A percentile compares a stretch with the other conserved stretches of the same genome.
phyloP scores from a whole-genome alignment of 2,329 filamentous ascomycete genomes.

The Amylocarpus encephaloides region DNA sequence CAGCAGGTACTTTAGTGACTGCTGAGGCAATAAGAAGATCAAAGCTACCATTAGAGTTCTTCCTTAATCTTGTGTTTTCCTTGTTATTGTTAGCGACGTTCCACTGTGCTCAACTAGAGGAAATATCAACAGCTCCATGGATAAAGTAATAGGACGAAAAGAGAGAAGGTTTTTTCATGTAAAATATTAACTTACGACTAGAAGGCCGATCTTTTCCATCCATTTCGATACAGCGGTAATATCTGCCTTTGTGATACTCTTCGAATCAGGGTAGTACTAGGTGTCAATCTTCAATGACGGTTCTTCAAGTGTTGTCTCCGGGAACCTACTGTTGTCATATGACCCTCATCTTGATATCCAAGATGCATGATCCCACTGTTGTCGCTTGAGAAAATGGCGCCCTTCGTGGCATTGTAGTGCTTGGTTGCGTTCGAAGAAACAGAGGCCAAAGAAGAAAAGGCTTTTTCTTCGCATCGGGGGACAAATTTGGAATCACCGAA shows the following conservation, averaged over 20 bases:
- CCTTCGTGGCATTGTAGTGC: slow-evolving; percentile 61
- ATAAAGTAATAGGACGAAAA: too few species aligned
- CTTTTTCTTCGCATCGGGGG: slow-evolving; percentile 59
- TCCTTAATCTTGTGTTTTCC: slow-evolving; percentile 72
- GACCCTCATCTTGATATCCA: slow-evolving; percentile 66
- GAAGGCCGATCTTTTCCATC: slow-evolving; percentile 63
- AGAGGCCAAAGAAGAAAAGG: slow-evolving; percentile 58
- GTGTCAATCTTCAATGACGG: neutral
- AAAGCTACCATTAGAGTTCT: slow-evolving; percentile 57
- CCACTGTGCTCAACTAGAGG: neutral
- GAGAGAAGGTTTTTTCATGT: too few species aligned
- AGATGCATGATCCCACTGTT: slow-evolving; percentile 64
- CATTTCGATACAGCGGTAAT: slow-evolving; percentile 67
- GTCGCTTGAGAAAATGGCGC: slow-evolving; percentile 64
- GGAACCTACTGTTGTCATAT: slow-evolving; percentile 55
- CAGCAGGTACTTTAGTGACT: slow-evolving; percentile 49
- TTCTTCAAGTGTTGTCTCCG: neutral
- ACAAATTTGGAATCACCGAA: slow-evolving; percentile 83
- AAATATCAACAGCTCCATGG: too few species aligned
- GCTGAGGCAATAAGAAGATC: slow-evolving; percentile 72
- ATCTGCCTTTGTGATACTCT: slow-evolving; percentile 66
- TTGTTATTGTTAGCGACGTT: slow-evolving; percentile 23
- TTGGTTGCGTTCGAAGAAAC: slow-evolving; percentile 52
- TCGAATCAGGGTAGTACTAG: slow-evolving; percentile 70
- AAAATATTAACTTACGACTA: slow-evolving; percentile 38